Evolutionary conservation across 306 rosid genomes (phyloP).

Genomic region (Styphnolobium japonicum): DNA sequence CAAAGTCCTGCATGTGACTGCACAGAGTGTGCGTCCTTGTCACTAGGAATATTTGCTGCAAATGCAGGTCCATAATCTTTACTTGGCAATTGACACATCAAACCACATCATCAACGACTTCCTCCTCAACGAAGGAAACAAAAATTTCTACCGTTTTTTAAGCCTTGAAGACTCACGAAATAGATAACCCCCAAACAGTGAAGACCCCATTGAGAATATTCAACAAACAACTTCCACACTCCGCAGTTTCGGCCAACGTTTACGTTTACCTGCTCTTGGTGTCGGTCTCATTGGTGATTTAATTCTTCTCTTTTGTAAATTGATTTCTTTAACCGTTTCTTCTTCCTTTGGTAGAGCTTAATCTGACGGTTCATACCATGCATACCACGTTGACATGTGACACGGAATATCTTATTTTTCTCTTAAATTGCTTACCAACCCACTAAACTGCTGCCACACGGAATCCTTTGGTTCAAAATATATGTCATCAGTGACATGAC

Average conservation of each 20-base stretch:
- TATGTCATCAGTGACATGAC: not conserved
- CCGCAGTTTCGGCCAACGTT: conserved; percentile 21
- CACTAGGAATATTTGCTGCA: conserved; percentile 13
- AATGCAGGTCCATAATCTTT: not conserved
- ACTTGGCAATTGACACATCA: not conserved
- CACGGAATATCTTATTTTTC: not conserved
- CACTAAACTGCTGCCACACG: conserved; percentile 27
- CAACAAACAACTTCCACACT: not conserved
- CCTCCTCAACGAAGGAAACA: not conserved
- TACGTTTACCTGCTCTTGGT: conserved; percentile 26
- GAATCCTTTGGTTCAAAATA: not conserved
- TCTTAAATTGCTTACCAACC: conserved; percentile 27
- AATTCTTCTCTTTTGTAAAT: not conserved
- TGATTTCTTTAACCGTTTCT: not conserved
- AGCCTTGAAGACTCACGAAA: not conserved
- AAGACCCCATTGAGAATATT: not conserved
- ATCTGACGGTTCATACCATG: conserved; percentile 10
- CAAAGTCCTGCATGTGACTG: not conserved
- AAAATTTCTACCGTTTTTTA: not conserved
- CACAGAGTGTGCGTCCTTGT: not conserved
- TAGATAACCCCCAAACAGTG: not conserved
- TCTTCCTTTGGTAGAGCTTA: not conserved
- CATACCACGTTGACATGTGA: conserved; percentile 34
- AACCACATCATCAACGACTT: not conserved
- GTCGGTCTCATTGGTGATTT: conserved; percentile 22